Base-by-base conservation (phyloP, 176 grass and related monocot species). In the Oryza glaberrima region DNA sequence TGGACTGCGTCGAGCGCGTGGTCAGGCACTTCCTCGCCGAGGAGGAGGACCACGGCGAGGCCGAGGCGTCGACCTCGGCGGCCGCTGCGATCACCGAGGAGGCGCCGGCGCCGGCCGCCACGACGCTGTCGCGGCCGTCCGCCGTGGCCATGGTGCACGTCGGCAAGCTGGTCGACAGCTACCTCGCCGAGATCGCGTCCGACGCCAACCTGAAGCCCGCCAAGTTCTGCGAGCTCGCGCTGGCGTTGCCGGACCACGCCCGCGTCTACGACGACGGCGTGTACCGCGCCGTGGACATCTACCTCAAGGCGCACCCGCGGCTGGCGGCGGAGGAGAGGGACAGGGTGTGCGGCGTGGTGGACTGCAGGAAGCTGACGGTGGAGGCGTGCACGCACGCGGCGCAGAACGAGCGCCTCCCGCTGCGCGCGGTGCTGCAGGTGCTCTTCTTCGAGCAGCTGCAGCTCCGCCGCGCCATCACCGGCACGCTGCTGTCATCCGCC, bases 371-470 rank as follows among this genome's bases (percentile, higher is more conserved):
- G 87, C 87, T 98, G 81, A 95, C 95, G 68, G 78, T 98, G 85
- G 95, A 98, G 70, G 95, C 95, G 69, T 98, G 95, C 90, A 95
- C 91, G 47, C 95, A 98, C 84, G 95, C 95, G 15, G 95, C 93
- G 73, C 95, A 98, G 88, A 98, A 98, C 69, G 93, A 98, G 84
- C 87, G 87, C 34, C 91, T 98, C 78, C 95, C 95, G 22, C 91
- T 98, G 73, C 91, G 95, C n/a, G 89, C 93, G 5, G 95, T 98
- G 69, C 92, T 98, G 48, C 95, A 98, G 80, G 95, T 98, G 80
- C 95, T 98, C 82, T 98, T 98, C 91, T 98, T 98, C 89, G 93
- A 95, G 90, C 95, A 98, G 89, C 85, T 95, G 32, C 95, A 98
- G 88, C 90, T 98, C 69, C 88, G 92, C 17, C 86, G 86, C 11